phyloP scores from a whole-genome alignment of 345 rosid genomes.

The Durio zibethinus region DNA sequence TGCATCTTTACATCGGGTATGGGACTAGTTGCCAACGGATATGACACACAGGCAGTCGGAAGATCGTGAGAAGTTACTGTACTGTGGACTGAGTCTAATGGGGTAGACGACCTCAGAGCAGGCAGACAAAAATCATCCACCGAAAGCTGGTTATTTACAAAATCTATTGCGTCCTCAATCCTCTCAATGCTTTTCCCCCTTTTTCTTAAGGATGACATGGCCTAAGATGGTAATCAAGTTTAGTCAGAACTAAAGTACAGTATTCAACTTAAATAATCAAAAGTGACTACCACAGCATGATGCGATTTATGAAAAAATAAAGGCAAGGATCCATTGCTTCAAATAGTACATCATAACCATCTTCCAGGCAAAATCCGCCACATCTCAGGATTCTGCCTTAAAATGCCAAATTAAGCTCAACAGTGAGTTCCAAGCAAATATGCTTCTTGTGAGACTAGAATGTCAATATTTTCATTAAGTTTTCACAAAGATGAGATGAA shows the following conservation, averaged over 20 bases:
- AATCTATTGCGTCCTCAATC: slow-evolving; percentile 14
- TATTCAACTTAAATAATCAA: not conserved
- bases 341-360: not conserved
- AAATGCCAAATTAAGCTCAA: not conserved
- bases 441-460: not conserved
- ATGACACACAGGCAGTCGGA: slow-evolving; percentile 27
- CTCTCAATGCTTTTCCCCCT: slow-evolving; percentile 1
- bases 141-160: slow-evolving; percentile 12
- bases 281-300: not conserved
- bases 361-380: not conserved
- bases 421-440: not conserved
- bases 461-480: not conserved
- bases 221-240: slow-evolving; percentile 2
- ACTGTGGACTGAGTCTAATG: not conserved
- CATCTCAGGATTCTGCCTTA: not conserved
- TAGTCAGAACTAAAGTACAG: not conserved
- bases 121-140: not conserved
- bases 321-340: not conserved
- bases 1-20: slow-evolving; percentile 34
- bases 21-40: slow-evolving; percentile 28
- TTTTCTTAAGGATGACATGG: slow-evolving; percentile 8
- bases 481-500: not conserved
- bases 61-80: slow-evolving; percentile 38
- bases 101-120: not conserved
- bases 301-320: too few species aligned